Percentiles rank a stretch among this genome's conserved stretches.
Conservation (phyloP, 2,329 filamentous ascomycete genomes). For the Paracoccidioides brasiliensis region DNA sequence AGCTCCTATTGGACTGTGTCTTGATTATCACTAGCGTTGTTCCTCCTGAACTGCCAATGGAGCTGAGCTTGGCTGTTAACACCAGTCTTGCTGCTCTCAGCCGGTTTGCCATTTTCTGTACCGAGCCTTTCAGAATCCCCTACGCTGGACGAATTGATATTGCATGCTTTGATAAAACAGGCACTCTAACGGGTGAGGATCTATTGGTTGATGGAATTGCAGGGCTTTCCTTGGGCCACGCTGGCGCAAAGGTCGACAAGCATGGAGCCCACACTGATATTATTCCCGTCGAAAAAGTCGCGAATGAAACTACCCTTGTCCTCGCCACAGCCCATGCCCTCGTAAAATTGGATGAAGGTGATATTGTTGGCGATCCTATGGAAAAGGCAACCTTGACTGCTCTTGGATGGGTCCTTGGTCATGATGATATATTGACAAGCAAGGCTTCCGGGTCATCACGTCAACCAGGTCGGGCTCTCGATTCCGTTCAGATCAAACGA, state of each 20-base stretch:
- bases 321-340: conserved; percentile 90
- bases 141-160: conserved; percentile 91
- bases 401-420: conserved; percentile 84
- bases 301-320: conserved; percentile 76
- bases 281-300: conserved; percentile 54
- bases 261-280: conserved; percentile 77
- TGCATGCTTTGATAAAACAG: conserved; percentile 97
- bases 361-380: conserved; percentile 97
- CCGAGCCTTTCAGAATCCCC: conserved; percentile 95
- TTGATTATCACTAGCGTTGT: conserved; percentile 97
- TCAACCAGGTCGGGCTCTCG: conserved; percentile 37
- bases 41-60: conserved; percentile 97
- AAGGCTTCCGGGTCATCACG: conserved; percentile 37
- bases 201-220: conserved; percentile 95
- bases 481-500: conserved; percentile 85
- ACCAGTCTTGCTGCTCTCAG: conserved; percentile 89
- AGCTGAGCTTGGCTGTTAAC: conserved; percentile 92
- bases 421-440: conserved; percentile 69
- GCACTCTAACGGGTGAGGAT: conserved; percentile 90
- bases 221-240: conserved; percentile 61
- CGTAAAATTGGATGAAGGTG: conserved; percentile 91
- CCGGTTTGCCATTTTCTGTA: conserved; percentile 96
- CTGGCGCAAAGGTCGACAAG: conserved; percentile 53
- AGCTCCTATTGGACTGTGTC: conserved; percentile 91
- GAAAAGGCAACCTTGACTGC: conserved; percentile 88